Evolutionary conservation across 257 asterid species (phyloP).

Genomic region (Jacaranda copaia): DNA sequence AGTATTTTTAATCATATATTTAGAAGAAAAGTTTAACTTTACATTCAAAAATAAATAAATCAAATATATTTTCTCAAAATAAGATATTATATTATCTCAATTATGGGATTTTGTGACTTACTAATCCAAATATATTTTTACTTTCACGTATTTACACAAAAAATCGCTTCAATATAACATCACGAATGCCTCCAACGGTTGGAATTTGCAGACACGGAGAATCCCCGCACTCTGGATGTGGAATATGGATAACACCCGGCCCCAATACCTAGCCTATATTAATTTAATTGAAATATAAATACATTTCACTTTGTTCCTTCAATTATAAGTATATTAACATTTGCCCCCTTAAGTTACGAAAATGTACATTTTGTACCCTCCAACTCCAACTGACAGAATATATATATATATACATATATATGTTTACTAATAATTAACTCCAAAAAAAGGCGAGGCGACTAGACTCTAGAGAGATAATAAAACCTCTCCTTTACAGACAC

Average conservation of each 20-base stretch:
- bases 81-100: too few species aligned
- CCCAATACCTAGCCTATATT: slow-evolving; percentile 25
- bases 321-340: too few species aligned
- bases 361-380: background rate
- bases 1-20: too few species aligned
- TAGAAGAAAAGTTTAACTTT: too few species aligned
- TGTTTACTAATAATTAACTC: background rate
- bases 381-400: background rate
- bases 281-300: slow-evolving; percentile 9
- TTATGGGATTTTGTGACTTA: too few species aligned
- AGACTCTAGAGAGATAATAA: slow-evolving; percentile 28
- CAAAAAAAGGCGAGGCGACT: slow-evolving; percentile 11
- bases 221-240: slow-evolving; percentile 3
- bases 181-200: slow-evolving; percentile 8
- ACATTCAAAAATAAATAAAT: too few species aligned
- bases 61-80: too few species aligned
- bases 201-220: slow-evolving; percentile 4
- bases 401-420: background rate
- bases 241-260: background rate
- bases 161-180: background rate
- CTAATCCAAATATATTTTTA: background rate
- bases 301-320: too few species aligned
- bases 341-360: too few species aligned
- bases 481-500: slow-evolving; percentile 26
- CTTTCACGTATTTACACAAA: background rate